phyloP scores from a whole-genome alignment of 2,329 filamentous ascomycete species.

The Trichoderma atrobrunneum region DNA sequence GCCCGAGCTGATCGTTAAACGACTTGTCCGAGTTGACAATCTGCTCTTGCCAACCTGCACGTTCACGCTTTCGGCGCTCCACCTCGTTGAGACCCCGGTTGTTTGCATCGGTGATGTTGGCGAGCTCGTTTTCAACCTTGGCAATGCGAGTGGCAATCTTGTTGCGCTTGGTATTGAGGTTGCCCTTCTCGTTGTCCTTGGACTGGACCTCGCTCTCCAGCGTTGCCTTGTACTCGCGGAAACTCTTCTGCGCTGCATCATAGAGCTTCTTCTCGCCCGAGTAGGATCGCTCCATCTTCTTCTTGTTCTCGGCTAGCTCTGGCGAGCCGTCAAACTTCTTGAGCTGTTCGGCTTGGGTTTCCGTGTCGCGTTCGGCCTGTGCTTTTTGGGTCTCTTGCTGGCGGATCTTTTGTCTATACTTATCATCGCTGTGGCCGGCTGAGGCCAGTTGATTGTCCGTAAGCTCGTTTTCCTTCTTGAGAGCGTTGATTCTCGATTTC shows the following conservation, averaged over 20 bases:
- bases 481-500: slow-evolving; percentile 62
- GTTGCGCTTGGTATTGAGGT: slow-evolving; percentile 66
- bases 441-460: slow-evolving; percentile 65
- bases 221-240: slow-evolving; percentile 57
- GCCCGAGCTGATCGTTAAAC: slow-evolving; percentile 43
- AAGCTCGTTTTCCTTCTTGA: slow-evolving; percentile 72
- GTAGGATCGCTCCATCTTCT: slow-evolving; percentile 51
- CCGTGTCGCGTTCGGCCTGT: slow-evolving; percentile 57
- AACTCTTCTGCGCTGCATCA: slow-evolving; percentile 53
- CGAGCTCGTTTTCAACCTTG: slow-evolving; percentile 71
- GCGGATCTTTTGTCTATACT: slow-evolving; percentile 69
- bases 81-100: slow-evolving; percentile 62
- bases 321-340: slow-evolving; percentile 63
- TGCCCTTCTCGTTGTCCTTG: slow-evolving; percentile 62
- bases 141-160: slow-evolving; percentile 68
- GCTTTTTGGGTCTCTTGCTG: slow-evolving; percentile 74
- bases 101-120: slow-evolving; percentile 68
- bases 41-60: slow-evolving; percentile 46
- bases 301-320: slow-evolving; percentile 58
- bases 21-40: slow-evolving; percentile 45
- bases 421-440: slow-evolving; percentile 71
- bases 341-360: slow-evolving; percentile 55
- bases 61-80: slow-evolving; percentile 55
- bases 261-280: slow-evolving; percentile 57
- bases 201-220: slow-evolving; percentile 62